Conservation (phyloP, 352 stramenopile genomes). For the Phytophthora citrophthora region DNA sequence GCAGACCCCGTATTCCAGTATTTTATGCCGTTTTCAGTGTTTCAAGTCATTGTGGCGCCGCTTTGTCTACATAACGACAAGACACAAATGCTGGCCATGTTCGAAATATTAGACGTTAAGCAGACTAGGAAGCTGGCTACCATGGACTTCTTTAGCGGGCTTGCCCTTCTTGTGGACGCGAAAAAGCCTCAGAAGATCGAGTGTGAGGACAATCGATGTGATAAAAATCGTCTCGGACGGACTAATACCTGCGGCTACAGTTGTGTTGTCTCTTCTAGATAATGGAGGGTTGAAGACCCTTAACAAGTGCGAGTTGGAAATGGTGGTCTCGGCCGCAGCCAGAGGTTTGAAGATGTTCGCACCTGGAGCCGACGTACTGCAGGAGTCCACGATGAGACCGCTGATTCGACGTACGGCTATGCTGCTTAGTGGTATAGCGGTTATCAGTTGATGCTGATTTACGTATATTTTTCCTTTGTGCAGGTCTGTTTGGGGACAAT, state of each 20-base stretch:
- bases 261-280: conserved; percentile 66
- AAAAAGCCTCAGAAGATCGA: conserved; percentile 76
- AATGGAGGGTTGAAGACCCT: conserved; percentile 64
- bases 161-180: conserved; percentile 61
- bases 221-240: no score
- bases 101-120: conserved; percentile 43
- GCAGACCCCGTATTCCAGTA: conserved; percentile 47
- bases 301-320: conserved; percentile 68
- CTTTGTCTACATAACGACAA: conserved; percentile 43
- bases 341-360: conserved; percentile 67
- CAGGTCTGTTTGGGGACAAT: conserved; percentile 58
- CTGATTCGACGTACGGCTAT: conserved; percentile 53
- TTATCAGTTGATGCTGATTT: background rate
- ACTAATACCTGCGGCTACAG: conserved; percentile 28
- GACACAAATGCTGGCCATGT: conserved; percentile 51
- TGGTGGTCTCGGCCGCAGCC: conserved; percentile 53
- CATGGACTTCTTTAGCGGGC: conserved; percentile 69
- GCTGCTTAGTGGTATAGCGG: background rate
- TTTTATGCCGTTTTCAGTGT: conserved; percentile 60
- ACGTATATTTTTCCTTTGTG: background rate
- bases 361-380: conserved; percentile 32
- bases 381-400: conserved; percentile 39
- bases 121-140: conserved; percentile 35
- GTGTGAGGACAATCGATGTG: conserved; percentile 37
- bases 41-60: conserved; percentile 50